phyloP scores from a whole-genome alignment of 2,329 filamentous ascomycete species.

The Diaporthe citriasiana region DNA sequence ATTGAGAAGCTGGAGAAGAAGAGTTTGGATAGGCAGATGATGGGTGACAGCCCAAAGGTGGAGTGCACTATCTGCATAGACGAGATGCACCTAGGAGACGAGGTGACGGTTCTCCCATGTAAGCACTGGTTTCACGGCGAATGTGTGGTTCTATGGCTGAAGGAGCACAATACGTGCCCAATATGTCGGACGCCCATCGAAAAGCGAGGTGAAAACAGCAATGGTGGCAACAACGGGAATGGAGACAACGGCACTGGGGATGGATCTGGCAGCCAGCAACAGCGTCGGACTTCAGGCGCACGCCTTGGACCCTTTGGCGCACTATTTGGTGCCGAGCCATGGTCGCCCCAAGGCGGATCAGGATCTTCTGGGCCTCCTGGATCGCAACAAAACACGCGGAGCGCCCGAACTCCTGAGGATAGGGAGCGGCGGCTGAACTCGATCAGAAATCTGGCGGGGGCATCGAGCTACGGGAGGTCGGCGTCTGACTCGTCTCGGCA shows the following conservation, averaged over 20 bases:
- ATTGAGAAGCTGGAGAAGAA: constrained; percentile 82
- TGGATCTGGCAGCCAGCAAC: constrained; percentile 8
- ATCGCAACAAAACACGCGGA: constrained; percentile 33
- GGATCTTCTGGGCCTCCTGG: constrained; percentile 9
- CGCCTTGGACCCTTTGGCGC: constrained; percentile 19
- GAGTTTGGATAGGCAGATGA: constrained; percentile 77
- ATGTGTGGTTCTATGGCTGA: constrained; percentile 87
- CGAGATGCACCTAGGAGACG: constrained; percentile 78
- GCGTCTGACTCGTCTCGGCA: constrained; percentile 8
- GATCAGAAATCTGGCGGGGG: constrained; percentile 45
- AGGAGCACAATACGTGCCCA: constrained; percentile 93
- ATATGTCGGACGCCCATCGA: constrained; percentile 77
- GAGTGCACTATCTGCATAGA: constrained; percentile 98
- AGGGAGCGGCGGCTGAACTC: constrained; percentile 45
- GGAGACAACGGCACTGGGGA: constrained; percentile 16
- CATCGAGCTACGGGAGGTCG: constrained; percentile 30
- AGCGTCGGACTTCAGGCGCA: background rate
- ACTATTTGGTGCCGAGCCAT: constrained; percentile 3
- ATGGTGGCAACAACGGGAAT: background rate
- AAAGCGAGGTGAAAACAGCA: constrained; percentile 46
- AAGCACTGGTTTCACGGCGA: constrained; percentile 93
- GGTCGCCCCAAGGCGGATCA: background rate
- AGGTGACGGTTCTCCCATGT: constrained; percentile 85
- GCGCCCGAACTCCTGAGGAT: constrained; percentile 42
- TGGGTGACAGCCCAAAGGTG: constrained; percentile 75